These are phyloP conservation scores for Coprinopsis marcescibilis DNA, from an alignment of 768 basidiomycete species.

Conservation along the genomic window DNA sequence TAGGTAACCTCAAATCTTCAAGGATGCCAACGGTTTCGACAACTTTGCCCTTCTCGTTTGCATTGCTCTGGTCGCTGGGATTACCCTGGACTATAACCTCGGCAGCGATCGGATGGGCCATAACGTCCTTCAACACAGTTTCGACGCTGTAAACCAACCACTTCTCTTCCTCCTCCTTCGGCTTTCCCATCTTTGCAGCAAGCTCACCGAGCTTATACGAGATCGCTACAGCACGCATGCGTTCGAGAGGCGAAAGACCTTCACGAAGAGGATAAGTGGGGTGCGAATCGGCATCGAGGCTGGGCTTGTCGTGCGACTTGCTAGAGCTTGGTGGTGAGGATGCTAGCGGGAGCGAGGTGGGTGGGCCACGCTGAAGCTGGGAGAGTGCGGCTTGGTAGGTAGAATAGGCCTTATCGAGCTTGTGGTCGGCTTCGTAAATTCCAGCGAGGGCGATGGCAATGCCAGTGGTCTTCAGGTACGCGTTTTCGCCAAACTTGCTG, in stretches of 20 bases:
- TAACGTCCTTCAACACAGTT: slow-evolving; percentile 30
- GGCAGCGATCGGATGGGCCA: slow-evolving; percentile 18
- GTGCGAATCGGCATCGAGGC: slow-evolving; percentile 1
- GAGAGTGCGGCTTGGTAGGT: slow-evolving; percentile 32
- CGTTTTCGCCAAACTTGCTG: slow-evolving; percentile 31
- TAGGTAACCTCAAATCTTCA: slow-evolving; percentile 49
- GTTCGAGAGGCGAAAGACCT: slow-evolving; percentile 15
- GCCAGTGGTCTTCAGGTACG: slow-evolving; percentile 63
- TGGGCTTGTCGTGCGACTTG: slow-evolving; percentile 20
- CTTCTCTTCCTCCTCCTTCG: slow-evolving; percentile 34
- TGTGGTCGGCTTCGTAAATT: slow-evolving; percentile 40
- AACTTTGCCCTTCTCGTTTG: slow-evolving; percentile 3
- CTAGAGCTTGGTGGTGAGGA: slow-evolving; percentile 14
- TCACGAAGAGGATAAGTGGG: slow-evolving; percentile 12
- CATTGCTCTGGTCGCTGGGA: background rate
- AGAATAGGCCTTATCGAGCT: slow-evolving; percentile 31
- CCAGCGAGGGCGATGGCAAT: slow-evolving; percentile 58
- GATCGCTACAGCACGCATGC: slow-evolving; percentile 33
- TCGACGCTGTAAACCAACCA: slow-evolving; percentile 40
- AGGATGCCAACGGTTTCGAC: slow-evolving; percentile 28
- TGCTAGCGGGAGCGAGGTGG: background rate
- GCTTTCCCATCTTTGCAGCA: slow-evolving; percentile 26
- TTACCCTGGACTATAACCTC: slow-evolving; percentile 6
- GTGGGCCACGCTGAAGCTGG: slow-evolving; percentile 15
- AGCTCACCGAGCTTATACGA: slow-evolving; percentile 41